Conservation (phyloP, 2,329 filamentous ascomycete genomes). For the Cyphellophora attinorum region DNA sequence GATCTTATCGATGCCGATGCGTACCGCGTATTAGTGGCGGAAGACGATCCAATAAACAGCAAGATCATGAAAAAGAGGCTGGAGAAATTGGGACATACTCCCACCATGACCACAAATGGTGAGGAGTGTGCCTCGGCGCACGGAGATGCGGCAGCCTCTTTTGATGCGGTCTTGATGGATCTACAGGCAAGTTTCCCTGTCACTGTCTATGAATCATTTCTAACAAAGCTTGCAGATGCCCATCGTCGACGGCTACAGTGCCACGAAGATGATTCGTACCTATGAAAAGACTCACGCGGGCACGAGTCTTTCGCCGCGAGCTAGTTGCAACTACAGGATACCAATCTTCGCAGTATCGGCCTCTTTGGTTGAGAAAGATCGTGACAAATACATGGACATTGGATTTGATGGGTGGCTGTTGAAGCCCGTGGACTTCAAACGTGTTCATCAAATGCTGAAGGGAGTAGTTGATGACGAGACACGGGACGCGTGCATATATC, state of each 20-base stretch:
- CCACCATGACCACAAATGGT: constrained; percentile 68
- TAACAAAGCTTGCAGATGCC: constrained; percentile 59
- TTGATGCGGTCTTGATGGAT: constrained; percentile 82
- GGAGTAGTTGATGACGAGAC: constrained; percentile 56
- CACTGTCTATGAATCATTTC: background rate
- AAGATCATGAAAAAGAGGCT: constrained; percentile 71
- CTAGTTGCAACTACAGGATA: constrained; percentile 53
- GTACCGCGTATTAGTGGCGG: constrained; percentile 65
- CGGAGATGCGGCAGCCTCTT: constrained; percentile 50
- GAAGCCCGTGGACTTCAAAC: constrained; percentile 75
- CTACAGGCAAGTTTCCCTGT: constrained; percentile 60
- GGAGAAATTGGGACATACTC: constrained; percentile 64
- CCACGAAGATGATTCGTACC: constrained; percentile 73
- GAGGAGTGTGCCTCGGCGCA: constrained; percentile 71
- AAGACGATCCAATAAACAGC: constrained; percentile 83
- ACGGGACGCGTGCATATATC: constrained; percentile 57
- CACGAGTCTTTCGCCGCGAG: constrained; percentile 47
- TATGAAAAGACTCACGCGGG: constrained; percentile 51
- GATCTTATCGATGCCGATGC: constrained; percentile 25
- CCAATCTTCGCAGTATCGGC: constrained; percentile 84
- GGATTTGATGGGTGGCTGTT: constrained; percentile 89
- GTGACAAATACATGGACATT: constrained; percentile 59
- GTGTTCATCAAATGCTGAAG: constrained; percentile 57
- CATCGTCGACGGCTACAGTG: constrained; percentile 73
- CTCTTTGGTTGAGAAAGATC: constrained; percentile 63